Base-by-base conservation (phyloP, 352 stramenopile genomes). In the Phytopythium sindhum region DNA sequence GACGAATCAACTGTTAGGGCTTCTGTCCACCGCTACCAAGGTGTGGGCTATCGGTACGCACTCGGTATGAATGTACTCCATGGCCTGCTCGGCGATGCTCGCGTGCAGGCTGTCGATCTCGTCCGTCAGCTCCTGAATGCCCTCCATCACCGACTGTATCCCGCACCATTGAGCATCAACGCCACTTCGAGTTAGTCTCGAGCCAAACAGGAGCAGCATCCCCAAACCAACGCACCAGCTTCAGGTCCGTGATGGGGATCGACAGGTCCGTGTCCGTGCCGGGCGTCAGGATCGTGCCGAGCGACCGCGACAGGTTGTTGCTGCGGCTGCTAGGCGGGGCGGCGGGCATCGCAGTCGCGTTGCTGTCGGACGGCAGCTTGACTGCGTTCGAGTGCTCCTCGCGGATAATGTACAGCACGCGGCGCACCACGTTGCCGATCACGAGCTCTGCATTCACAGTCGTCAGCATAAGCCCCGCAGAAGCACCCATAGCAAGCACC, bases 51-150 rank as follows among this genome's bases (percentile, higher is more conserved):
- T 23, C 45, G 57, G 31, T 2, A 81, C 83, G 65, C 82, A 95
- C 86, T 97, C 92, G 24, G 94, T 88, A 78, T 99, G 97, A 69
- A 99, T 98, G 73, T 98, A 97, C 65, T 98, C 93, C 71, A 93
- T 93, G 23, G 93, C 93, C 67, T 99, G 95, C 56, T 98, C 94
- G 51, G 97, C 95, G 70, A 99, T 99, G 60, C 96, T 98, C 50
- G 97, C 94, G 73, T 98, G 90, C 37, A 98, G 75, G 66, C 95
- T 97, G 72, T 99, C 94, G 57, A 99, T 90, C 67, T 98, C 97
- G 24, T 95, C 85, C 28, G 97, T 93, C 15, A 98, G 89, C 75
- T 98, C 95, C 12, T 89, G 78, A 61, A 98, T 97, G 14, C 90
- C 94, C 72, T 99, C 96, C 84, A 98, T 98, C 59, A 97, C 84